Evolutionary conservation across 176 grass and related monocot genomes (phyloP).

Genomic region (Themeda triandra): DNA sequence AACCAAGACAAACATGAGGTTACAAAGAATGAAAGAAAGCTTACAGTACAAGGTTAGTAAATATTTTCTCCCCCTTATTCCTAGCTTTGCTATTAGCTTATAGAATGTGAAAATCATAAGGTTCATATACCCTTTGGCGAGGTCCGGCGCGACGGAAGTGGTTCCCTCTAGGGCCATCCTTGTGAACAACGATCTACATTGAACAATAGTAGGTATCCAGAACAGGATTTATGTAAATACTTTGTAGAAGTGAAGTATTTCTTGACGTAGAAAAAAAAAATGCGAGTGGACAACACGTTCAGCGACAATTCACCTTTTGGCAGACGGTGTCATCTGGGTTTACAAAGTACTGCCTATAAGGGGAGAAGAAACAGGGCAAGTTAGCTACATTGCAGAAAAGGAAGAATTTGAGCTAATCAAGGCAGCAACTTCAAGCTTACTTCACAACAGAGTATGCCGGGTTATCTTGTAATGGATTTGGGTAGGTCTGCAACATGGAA

Average conservation of each 20-base stretch:
- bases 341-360: conserved; percentile 97
- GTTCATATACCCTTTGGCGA: conserved; percentile 66
- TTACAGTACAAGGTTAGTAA: background rate
- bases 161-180: conserved; percentile 69
- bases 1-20: background rate
- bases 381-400: background rate
- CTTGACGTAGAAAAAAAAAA: background rate
- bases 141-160: conserved; percentile 89
- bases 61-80: background rate
- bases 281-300: background rate
- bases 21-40: conserved; percentile 12
- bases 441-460: conserved; percentile 94
- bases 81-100: background rate
- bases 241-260: background rate
- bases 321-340: conserved; percentile 73
- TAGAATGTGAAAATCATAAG: background rate
- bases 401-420: background rate
- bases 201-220: background rate
- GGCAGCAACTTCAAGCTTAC: conserved; percentile 35
- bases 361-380: background rate
- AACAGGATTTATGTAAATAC: background rate
- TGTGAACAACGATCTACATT: conserved; percentile 85
- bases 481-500: conserved; percentile 58
- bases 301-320: conserved; percentile 69
- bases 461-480: conserved; percentile 94